Percentiles rank a stretch among this genome's conserved stretches.
phyloP scores from a whole-genome alignment of 129 eudicot species.

The Ambrosia artemisiifolia region DNA sequence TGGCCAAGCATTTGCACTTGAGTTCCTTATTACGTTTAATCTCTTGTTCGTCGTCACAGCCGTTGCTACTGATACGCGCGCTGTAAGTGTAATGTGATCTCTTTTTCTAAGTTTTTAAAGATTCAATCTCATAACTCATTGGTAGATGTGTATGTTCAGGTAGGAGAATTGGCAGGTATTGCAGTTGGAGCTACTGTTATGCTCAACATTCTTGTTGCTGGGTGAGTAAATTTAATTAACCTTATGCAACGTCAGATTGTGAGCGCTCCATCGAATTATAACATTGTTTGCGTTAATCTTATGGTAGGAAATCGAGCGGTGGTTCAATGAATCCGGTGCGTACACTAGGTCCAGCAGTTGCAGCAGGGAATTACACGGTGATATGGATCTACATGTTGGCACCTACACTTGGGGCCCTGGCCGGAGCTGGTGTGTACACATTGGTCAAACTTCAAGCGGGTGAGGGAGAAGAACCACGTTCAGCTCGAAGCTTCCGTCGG shows the following conservation, averaged over 20 bases:
- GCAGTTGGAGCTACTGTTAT: slow-evolving; percentile 92
- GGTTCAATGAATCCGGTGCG: slow-evolving; percentile 91
- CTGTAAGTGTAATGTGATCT: slow-evolving; percentile 36
- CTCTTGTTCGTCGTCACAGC: slow-evolving; percentile 86
- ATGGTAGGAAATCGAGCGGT: slow-evolving; percentile 64
- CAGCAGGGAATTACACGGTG: slow-evolving; percentile 72
- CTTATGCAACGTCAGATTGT: background rate
- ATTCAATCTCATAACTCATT: slow-evolving; percentile 11
- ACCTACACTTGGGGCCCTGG: slow-evolving; percentile 72
- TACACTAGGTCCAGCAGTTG: slow-evolving; percentile 86
- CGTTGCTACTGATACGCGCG: slow-evolving; percentile 88
- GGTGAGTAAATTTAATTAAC: slow-evolving; percentile 45
- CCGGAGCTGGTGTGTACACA: slow-evolving; percentile 76
- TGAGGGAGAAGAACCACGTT: slow-evolving; percentile 51
- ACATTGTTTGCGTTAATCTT: background rate
- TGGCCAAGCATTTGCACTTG: slow-evolving; percentile 83
- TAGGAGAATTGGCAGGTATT: slow-evolving; percentile 84
- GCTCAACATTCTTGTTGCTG: slow-evolving; percentile 86
- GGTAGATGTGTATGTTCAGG: slow-evolving; percentile 35
- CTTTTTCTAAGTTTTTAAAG: background rate
- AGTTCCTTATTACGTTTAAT: slow-evolving; percentile 73
- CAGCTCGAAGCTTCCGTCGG: slow-evolving; percentile 72
- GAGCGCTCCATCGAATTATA: background rate
- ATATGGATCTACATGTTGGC: slow-evolving; percentile 83
- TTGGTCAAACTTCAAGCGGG: slow-evolving; percentile 59